Evolutionary conservation across 495 filamentous ascomycete genomes (phyloP).

Genomic region (Talaromyces trachyspermus): DNA sequence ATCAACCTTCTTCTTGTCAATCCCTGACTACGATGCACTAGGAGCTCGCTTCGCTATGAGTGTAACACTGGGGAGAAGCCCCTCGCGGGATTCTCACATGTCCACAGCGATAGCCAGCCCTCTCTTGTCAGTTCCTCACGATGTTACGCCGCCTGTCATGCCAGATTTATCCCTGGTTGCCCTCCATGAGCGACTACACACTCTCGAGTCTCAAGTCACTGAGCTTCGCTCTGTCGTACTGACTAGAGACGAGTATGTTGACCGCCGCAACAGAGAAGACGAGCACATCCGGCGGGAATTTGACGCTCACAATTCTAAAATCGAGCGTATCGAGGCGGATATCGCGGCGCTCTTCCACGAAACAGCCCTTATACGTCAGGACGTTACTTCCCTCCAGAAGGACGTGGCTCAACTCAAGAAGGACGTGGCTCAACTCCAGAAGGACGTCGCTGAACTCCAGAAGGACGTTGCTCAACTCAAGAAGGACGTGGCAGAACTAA

Average conservation of each 20-base stretch:
- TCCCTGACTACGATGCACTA: background rate
- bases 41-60: slow-evolving; percentile 22
- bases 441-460: too few relatives aligned
- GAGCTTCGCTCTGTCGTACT: slow-evolving; percentile 30
- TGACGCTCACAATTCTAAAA: slow-evolving; percentile 27
- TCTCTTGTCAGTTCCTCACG: slow-evolving; percentile 26
- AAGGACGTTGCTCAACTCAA: slow-evolving; percentile 26
- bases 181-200: slow-evolving; percentile 32
- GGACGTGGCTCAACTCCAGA: slow-evolving; percentile 26
- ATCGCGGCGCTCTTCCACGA: too few relatives aligned
- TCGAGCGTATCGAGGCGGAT: slow-evolving; percentile 33
- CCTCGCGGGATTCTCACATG: slow-evolving; percentile 32
- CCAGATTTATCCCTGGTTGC: slow-evolving; percentile 27
- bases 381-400: slow-evolving; percentile 24
- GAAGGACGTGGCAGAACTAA: slow-evolving; percentile 9
- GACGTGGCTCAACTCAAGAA: too few relatives aligned
- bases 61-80: slow-evolving; percentile 32
- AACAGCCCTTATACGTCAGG: slow-evolving; percentile 9
- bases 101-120: slow-evolving; percentile 35
- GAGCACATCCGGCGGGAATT: slow-evolving; percentile 37
- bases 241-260: slow-evolving; percentile 34
- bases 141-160: slow-evolving; percentile 25
- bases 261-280: slow-evolving; percentile 37
- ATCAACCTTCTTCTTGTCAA: too few relatives aligned
- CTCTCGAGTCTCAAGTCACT: slow-evolving; percentile 31